A percentile compares a stretch with the other conserved stretches of the same genome.
These are phyloP conservation scores for Hygrocybe punicea DNA, from an alignment of 768 basidiomycete genomes.

Conservation along the genomic window DNA sequence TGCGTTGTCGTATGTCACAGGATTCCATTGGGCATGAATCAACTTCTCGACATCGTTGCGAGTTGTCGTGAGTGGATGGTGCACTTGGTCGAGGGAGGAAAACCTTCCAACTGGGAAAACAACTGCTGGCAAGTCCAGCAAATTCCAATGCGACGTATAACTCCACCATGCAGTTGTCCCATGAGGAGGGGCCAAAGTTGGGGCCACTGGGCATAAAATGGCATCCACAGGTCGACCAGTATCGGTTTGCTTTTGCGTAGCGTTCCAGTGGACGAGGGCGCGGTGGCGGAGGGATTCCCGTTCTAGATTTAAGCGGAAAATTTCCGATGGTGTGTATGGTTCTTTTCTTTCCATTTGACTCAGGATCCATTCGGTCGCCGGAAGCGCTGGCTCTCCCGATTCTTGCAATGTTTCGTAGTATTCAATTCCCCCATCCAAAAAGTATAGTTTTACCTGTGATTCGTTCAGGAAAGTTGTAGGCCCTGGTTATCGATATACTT, in stretches of 20 bases:
- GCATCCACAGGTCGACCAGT: conserved; percentile 75
- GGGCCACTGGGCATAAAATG: conserved; percentile 54
- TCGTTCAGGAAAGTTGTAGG: neutral
- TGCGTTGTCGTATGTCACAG: neutral
- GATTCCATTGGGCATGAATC: neutral
- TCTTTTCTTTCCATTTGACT: neutral
- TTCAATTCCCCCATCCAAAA: neutral
- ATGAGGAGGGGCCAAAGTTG: neutral
- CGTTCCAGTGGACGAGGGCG: conserved; percentile 56
- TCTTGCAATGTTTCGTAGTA: neutral
- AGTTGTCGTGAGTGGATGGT: neutral
- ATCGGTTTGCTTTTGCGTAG: conserved; percentile 46
- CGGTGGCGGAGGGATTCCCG: neutral
- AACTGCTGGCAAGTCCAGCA: neutral
- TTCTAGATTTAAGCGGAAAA: neutral
- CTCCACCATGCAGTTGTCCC: neutral
- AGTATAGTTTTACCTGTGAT: neutral
- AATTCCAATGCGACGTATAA: conserved; percentile 1
- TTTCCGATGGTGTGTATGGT: neutral
- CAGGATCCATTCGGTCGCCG: neutral
- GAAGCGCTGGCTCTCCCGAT: neutral
- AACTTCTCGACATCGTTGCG: neutral
- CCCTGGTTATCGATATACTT: neutral
- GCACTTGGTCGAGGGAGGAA: neutral
- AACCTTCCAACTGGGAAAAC: neutral